A percentile compares a stretch with the other conserved stretches of the same genome.
Conservation (phyloP, 805 yeast species). For the Komagataella populi region DNA sequence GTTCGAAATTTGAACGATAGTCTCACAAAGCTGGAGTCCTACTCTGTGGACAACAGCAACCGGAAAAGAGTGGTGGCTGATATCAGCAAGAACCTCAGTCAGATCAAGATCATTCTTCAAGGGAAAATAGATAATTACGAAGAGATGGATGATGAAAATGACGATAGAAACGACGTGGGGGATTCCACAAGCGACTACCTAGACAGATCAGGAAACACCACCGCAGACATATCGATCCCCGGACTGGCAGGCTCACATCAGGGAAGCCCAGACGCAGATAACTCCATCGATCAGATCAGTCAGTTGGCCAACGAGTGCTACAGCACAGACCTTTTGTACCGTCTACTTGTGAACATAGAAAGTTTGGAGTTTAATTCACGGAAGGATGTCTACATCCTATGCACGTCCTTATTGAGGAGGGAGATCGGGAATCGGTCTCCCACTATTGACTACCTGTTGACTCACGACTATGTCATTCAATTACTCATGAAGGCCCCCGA, state of each 20-base stretch:
- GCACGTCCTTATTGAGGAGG: slow-evolving; percentile 66
- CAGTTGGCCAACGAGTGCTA: slow-evolving; percentile 72
- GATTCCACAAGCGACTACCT: not conserved
- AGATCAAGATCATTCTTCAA: slow-evolving; percentile 43
- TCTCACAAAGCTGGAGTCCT: slow-evolving; percentile 42
- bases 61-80: slow-evolving; percentile 53
- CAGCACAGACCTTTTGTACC: slow-evolving; percentile 51
- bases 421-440: slow-evolving; percentile 68
- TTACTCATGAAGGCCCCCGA: slow-evolving; percentile 64
- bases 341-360: slow-evolving; percentile 43
- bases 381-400: slow-evolving; percentile 64
- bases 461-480: slow-evolving; percentile 51
- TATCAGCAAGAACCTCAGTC: slow-evolving; percentile 46
- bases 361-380: slow-evolving; percentile 80
- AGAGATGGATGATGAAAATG: slow-evolving; percentile 19
- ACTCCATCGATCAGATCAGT: slow-evolving; percentile 62
- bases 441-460: slow-evolving; percentile 70
- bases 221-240: not conserved
- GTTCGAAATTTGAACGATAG: slow-evolving; percentile 67
- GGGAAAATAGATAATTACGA: slow-evolving; percentile 53
- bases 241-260: not conserved
- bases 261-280: slow-evolving; percentile 2
- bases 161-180: not conserved
- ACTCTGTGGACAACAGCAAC: slow-evolving; percentile 15
- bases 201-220: not conserved